Conservation (phyloP, 441 rosid species). For the Dalechampia spathulata region DNA sequence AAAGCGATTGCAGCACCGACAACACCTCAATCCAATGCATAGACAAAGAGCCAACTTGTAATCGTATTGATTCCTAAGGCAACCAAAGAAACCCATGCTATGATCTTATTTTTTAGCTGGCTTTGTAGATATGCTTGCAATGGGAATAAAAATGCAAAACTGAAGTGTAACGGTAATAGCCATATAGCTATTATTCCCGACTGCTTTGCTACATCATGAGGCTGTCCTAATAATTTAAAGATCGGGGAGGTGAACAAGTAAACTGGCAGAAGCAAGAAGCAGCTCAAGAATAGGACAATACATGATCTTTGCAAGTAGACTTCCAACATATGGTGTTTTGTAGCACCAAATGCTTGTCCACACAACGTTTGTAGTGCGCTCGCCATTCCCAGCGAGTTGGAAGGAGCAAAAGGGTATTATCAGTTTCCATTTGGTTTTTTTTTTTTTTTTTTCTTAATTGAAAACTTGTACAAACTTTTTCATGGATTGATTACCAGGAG, state of each 20-base stretch:
- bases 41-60: conserved; percentile 53
- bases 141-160: conserved; percentile 65
- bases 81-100: conserved; percentile 40
- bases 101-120: conserved; percentile 48
- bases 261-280: conserved; percentile 49
- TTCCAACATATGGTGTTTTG: conserved; percentile 54
- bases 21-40: conserved; percentile 41
- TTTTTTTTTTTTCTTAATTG: neutral
- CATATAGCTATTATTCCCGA: conserved; percentile 47
- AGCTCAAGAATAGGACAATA: conserved; percentile 49
- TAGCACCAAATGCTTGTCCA: conserved; percentile 84
- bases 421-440: neutral
- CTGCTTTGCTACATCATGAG: conserved; percentile 62
- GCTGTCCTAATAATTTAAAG: conserved; percentile 54
- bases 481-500: conserved; percentile 38
- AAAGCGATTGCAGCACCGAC: conserved; percentile 55
- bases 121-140: conserved; percentile 55
- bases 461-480: too few species aligned
- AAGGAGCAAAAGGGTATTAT: neutral
- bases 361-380: conserved; percentile 83
- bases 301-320: conserved; percentile 78
- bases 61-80: conserved; percentile 38
- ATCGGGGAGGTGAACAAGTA: conserved; percentile 59
- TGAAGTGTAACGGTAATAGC: conserved; percentile 62
- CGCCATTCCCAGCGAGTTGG: conserved; percentile 60